phyloP scores from a whole-genome alignment of 1,284 basidiomycete species.

The Fomitopsis pinicola region DNA sequence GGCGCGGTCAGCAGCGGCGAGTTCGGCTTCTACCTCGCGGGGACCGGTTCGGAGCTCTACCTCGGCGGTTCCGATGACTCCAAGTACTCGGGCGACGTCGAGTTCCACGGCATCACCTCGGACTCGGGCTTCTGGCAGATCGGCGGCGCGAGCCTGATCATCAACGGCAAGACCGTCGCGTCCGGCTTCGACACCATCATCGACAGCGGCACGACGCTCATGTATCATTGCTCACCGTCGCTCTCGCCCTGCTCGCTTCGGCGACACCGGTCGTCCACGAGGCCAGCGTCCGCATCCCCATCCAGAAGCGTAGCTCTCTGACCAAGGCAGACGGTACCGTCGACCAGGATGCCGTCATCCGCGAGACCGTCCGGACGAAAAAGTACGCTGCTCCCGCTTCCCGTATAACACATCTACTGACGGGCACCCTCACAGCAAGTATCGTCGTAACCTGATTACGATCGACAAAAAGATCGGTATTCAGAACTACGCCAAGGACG shows the following conservation, averaged over 20 bases:
- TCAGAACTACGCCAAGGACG: slow-evolving; percentile 7
- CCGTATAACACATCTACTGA: not conserved
- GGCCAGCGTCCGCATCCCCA: slow-evolving; percentile 14
- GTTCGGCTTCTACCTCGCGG: slow-evolving; percentile 54
- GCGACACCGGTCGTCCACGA: slow-evolving; percentile 13
- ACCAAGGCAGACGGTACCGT: slow-evolving; percentile 21
- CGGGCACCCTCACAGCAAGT: slow-evolving; percentile 12
- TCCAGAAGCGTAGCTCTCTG: slow-evolving; percentile 18
- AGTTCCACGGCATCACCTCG: slow-evolving; percentile 8
- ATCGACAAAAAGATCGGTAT: slow-evolving; percentile 19
- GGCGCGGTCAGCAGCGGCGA: slow-evolving; percentile 32
- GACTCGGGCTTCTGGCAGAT: slow-evolving; percentile 36
- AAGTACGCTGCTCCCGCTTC: slow-evolving; percentile 9
- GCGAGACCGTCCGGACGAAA: slow-evolving; percentile 14
- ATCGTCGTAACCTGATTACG: slow-evolving; percentile 17
- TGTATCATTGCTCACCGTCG: slow-evolving; percentile 34
- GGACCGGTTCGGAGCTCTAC: slow-evolving; percentile 43
- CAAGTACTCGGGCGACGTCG: slow-evolving; percentile 34
- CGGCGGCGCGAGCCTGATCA: slow-evolving; percentile 28
- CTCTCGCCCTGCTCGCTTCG: slow-evolving; percentile 18
- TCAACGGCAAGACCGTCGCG: slow-evolving; percentile 23
- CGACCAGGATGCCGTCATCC: slow-evolving; percentile 13
- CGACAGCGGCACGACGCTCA: slow-evolving; percentile 37
- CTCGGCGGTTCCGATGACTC: slow-evolving; percentile 47
- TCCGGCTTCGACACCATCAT: slow-evolving; percentile 26